Conservation (phyloP, 176 grass and related monocot species). For the Dactylis glomerata region DNA sequence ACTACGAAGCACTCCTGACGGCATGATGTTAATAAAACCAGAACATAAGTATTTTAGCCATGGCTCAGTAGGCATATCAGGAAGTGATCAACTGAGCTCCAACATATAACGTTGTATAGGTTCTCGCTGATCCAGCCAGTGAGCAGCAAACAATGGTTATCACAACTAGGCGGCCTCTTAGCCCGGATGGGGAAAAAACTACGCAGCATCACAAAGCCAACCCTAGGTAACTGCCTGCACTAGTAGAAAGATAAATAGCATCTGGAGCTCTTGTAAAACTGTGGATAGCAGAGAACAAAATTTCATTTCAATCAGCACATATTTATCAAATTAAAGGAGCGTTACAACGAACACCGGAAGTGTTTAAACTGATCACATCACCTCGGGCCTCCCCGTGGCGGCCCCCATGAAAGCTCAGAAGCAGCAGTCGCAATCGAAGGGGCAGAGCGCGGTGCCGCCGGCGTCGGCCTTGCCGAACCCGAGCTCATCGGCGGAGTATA, state of each 20-base stretch:
- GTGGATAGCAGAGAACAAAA: constrained; percentile 11
- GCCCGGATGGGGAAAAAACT: too few relatives aligned
- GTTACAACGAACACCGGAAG: neutral
- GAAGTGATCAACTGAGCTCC: neutral
- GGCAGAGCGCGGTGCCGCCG: constrained; percentile 60
- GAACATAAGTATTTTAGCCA: neutral
- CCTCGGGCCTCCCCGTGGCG: neutral
- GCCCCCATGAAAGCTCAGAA: constrained; percentile 43
- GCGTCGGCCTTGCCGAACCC: constrained; percentile 62
- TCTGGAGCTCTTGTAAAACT: neutral
- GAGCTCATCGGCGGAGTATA: constrained; percentile 70
- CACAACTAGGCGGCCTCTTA: too few relatives aligned
- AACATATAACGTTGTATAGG: neutral
- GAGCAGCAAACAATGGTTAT: neutral
- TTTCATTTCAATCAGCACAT: constrained; percentile 36
- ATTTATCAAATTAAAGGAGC: neutral
- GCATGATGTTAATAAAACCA: neutral
- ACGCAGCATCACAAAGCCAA: neutral
- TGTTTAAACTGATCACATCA: constrained; percentile 9
- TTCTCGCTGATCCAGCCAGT: neutral
- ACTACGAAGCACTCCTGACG: neutral
- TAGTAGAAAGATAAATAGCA: neutral
- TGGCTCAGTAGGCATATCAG: neutral
- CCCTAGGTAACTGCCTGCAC: neutral
- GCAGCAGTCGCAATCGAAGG: constrained; percentile 81